Base-by-base conservation (phyloP, 2,329 filamentous ascomycete genomes). In the Lecanicillium sp. region DNA sequence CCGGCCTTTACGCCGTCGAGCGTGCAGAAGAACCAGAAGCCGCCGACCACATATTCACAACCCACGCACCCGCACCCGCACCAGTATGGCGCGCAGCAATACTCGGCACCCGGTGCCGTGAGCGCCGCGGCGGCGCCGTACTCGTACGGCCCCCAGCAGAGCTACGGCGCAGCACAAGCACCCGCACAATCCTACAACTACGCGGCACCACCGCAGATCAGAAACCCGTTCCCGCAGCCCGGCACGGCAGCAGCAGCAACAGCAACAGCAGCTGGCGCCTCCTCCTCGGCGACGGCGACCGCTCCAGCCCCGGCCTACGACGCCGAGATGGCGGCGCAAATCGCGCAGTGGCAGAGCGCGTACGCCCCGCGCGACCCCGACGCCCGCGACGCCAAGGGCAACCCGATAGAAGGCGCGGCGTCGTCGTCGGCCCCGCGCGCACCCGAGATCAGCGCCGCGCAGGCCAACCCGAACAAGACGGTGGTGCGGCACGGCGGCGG, bases 311-410 rank as follows among this genome's bases (percentile, higher is more conserved):
- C 63, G 54, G 72, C 75, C 54, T 79, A 74, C 61, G 78, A 95
- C 59, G 81, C 88, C 3, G 89, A 95, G 56, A 85, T 88, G 72
- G 89, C 93, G 50, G 89, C 88, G 24, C 88, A 94, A 65, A 90
- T 96, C 52, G 90, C 90, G 41, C 87, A 95, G 66, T 96, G 91
- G 89, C 90, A 95, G 67, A 91, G 86, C 66, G 88, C 90, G 21
- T 95, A 95, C 66, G 79, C 82, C 54, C 77, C 74, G 42, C 61
- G 63, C 29, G 56, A 64, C 32, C 56, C 56, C 61, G 48, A 72
- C 48, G 62, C 20, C 35, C 44, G 75, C 79, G 38, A 67, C 70
- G 12, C 43, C 29, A 35, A 30, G 54, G 60, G 41, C 45, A 57
- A 21, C 45, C 40, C 11, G 52, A 40, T 47, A 15, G 44, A 47